Percentiles rank a stretch among this genome's conserved stretches.
phyloP scores from a whole-genome alignment of 768 basidiomycete species.

The Dioszegia hungarica region DNA sequence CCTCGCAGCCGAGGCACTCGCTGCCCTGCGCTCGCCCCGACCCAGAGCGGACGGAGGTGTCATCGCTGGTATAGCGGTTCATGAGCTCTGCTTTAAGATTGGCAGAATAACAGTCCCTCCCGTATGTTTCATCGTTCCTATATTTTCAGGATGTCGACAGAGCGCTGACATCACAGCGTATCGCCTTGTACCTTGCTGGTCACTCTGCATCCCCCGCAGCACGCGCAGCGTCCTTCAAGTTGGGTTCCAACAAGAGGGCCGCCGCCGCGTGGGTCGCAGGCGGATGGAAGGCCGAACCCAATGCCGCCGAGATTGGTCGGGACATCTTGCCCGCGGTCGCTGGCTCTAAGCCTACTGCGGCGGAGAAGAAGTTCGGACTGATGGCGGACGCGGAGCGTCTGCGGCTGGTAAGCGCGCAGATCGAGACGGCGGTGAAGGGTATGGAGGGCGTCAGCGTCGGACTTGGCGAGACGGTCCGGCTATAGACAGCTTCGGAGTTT shows the following conservation, averaged over 20 bases:
- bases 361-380: not conserved
- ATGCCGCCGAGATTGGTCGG: slow-evolving; percentile 20
- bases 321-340: slow-evolving; percentile 13
- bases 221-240: slow-evolving; percentile 16
- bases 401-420: not conserved
- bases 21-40: slow-evolving; percentile 4
- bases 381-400: not conserved
- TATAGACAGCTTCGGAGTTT: not conserved
- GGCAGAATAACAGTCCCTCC: slow-evolving; percentile 42
- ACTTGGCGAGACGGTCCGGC: not conserved
- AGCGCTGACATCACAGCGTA: slow-evolving; percentile 18
- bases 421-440: not conserved
- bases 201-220: slow-evolving; percentile 15
- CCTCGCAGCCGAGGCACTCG: slow-evolving; percentile 16
- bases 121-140: slow-evolving; percentile 16
- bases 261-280: slow-evolving; percentile 26
- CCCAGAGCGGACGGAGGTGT: slow-evolving; percentile 34
- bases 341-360: not conserved
- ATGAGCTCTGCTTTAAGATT: slow-evolving; percentile 38
- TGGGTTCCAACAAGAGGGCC: slow-evolving; percentile 25
- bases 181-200: slow-evolving; percentile 23
- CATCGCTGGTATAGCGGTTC: slow-evolving; percentile 33
- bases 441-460: slow-evolving; percentile 1
- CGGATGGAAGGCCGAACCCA: slow-evolving; percentile 36
- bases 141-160: no score